phyloP scores from a whole-genome alignment of 495 filamentous ascomycete genomes.

The Aspergillus baeticus region DNA sequence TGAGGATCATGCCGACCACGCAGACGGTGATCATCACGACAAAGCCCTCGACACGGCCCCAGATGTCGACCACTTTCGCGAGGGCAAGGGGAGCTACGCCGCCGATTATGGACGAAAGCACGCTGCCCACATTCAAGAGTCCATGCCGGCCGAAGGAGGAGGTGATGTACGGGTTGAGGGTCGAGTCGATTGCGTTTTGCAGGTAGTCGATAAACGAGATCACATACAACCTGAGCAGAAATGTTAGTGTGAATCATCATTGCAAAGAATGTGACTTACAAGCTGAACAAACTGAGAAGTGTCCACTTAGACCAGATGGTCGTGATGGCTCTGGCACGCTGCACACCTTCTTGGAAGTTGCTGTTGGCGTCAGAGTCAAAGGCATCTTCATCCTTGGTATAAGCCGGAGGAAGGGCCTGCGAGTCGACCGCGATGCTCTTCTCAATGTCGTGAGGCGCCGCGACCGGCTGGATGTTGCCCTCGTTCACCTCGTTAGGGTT shows the following conservation, averaged over 20 bases:
- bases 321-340: conserved; percentile 2
- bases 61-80: conserved; percentile 4
- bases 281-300: neutral
- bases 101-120: neutral
- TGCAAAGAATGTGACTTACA: neutral
- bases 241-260: no score
- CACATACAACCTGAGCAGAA: neutral
- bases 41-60: conserved; percentile 5
- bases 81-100: neutral
- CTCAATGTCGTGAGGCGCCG: neutral
- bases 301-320: neutral
- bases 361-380: neutral
- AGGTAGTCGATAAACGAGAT: conserved; percentile 1
- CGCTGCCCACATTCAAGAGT: neutral
- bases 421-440: neutral
- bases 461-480: neutral
- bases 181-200: neutral
- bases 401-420: neutral
- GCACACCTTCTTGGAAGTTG: conserved; percentile 3
- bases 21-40: neutral
- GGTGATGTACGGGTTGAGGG: conserved; percentile 4
- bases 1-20: conserved; percentile 1
- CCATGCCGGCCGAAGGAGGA: neutral
- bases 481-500: neutral
- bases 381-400: neutral